Base-by-base conservation (phyloP, 441 rosid genomes). In the Gossypium davidsonii region DNA sequence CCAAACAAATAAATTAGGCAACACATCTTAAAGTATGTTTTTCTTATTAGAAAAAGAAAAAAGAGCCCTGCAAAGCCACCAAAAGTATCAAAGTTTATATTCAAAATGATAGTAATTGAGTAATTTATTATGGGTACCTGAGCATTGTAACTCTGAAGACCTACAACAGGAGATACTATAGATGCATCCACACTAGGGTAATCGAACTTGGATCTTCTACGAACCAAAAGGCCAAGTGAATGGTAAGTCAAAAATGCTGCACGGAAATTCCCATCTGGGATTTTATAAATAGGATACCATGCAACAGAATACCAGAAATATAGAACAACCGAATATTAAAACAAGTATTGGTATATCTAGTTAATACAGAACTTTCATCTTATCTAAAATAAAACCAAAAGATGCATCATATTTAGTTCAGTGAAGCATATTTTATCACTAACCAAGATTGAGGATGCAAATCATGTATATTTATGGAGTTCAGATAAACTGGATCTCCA, bases 241-340 rank as follows among this genome's bases (percentile, higher is more conserved):
- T 86, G 90, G 51, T 81, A 86, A 55, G 88, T 86, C 81, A 86
- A 80, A 77, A 86, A 86, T 18, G 90, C 88, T 60, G 90, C 83
- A 55, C 83, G 88, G 12, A 86, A 79, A 69, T 72, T 81, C 49
- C 86, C 84, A 70, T 84, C 85, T 9, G 90, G 90, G 71, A 86
- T 86, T 77, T 79, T 78, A 71, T 86, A 86, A 48, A 86, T 83
- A 9, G 90, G 90, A 74, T 86, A 86, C 90, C 90, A 86, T n/a
- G 90, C 86, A 46, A 87, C 91, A 7, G 91, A 77, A 70, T 83
- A 85, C 91, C 91, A 85, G 81, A 72, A 82, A 79, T 61, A 3
- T 15, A 67, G 37, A 79, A 20, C 7, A 21, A 62, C n/a, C 7
- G 59, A 14, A 51, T 58, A 57, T 79, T 44, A 42, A 21, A 25